Evolutionary conservation across 2,329 filamentous ascomycete genomes (phyloP).

Genomic region (Talaromyces piceae): DNA sequence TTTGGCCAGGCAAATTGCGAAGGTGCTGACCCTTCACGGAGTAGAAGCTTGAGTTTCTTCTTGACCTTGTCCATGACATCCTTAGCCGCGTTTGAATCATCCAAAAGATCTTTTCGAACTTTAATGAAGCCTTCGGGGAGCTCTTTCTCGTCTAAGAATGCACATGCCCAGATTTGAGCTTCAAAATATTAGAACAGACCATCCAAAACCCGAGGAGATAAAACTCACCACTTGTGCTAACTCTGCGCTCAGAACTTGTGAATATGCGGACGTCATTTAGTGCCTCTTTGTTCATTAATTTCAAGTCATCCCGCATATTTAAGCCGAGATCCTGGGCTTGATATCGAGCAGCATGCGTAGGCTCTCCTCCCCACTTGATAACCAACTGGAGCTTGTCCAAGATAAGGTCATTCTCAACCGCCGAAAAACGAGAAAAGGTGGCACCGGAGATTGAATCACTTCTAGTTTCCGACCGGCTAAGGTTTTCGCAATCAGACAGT

Average conservation of each 20-base stretch:
- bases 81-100: conserved; percentile 97
- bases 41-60: conserved; percentile 91
- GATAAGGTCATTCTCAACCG: conserved; percentile 84
- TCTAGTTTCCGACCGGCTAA: conserved; percentile 49
- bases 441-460: conserved; percentile 83
- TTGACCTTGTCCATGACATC: conserved; percentile 99
- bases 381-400: conserved; percentile 95
- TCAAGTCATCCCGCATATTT: conserved; percentile 91
- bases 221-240: conserved; percentile 67
- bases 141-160: conserved; percentile 82
- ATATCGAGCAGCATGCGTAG: conserved; percentile 93
- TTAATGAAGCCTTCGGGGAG: conserved; percentile 78
- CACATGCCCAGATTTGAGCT: conserved; percentile 89
- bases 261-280: conserved; percentile 91
- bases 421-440: conserved; percentile 88
- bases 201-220: neutral
- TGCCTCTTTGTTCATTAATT: conserved; percentile 85
- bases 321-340: conserved; percentile 91
- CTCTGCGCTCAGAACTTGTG: conserved; percentile 88
- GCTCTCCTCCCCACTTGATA: conserved; percentile 98
- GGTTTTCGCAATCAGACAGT: conserved; percentile 21
- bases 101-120: conserved; percentile 86
- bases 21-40: conserved; percentile 88
- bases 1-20: conserved; percentile 97
- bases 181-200: conserved; percentile 8